Conservation (phyloP, 345 rosid genomes). For the Mercurialis annua region DNA sequence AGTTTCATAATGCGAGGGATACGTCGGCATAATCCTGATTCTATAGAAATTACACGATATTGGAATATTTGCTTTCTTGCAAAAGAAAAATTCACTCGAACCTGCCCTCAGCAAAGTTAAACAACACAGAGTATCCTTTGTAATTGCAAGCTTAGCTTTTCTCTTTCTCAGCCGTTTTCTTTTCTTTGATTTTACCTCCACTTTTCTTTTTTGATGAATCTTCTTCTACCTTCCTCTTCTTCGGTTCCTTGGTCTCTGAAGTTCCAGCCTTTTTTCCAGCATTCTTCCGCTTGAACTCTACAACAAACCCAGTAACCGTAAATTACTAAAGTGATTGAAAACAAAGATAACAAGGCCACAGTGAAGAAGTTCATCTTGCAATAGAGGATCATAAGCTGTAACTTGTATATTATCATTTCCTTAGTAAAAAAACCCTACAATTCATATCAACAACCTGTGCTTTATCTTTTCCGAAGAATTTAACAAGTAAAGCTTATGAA, state of each 20-base stretch:
- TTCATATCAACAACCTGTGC: background rate
- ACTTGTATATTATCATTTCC: no score
- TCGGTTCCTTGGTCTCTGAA: slow-evolving; percentile 39
- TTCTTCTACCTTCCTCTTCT: slow-evolving; percentile 44
- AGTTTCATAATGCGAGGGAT: no score
- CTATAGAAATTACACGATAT: no score
- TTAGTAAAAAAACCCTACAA: background rate
- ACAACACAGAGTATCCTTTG: slow-evolving; percentile 10
- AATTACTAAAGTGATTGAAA: background rate
- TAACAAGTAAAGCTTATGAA: background rate
- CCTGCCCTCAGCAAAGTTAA: no score
- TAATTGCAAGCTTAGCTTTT: slow-evolving; percentile 1
- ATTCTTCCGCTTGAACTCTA: slow-evolving; percentile 65
- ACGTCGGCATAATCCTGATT: no score
- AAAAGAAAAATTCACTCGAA: no score
- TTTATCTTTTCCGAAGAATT: background rate
- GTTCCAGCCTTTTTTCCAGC: slow-evolving; percentile 57
- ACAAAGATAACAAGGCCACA: no score
- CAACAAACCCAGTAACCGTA: slow-evolving; percentile 9
- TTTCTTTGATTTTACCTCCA: slow-evolving; percentile 32
- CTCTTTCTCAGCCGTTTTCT: slow-evolving; percentile 1
- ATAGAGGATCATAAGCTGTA: no score
- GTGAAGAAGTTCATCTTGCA: no score
- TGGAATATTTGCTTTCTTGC: no score
- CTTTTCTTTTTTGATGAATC: slow-evolving; percentile 26